Evolutionary conservation across 2,329 filamentous ascomycete genomes (phyloP), one percentile per base, ranked within the genome.

Genomic region (Pseudonectria buxi): DNA sequence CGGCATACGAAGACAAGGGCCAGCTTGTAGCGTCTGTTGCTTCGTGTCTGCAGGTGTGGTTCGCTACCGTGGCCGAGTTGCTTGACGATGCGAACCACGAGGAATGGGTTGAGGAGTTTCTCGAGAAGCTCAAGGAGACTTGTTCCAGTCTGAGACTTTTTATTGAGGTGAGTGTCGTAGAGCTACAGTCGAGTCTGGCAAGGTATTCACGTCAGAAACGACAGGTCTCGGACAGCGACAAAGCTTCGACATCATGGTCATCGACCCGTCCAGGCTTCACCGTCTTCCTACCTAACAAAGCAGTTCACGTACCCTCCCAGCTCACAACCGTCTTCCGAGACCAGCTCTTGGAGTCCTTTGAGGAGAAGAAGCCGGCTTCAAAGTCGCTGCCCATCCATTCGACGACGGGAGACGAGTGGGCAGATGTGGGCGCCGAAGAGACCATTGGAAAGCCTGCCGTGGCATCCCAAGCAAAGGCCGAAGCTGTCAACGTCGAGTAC

Each of bases 351-450:
- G 41, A 46, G 7, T 62, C 59, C 41, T 67, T 69, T 36, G 49
- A 57, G 7, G 43, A 43, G 28, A 49, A 47, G 24, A 47, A 25
- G 28, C 33, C 30, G 39, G 35, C 10, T 25, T 32, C 9, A 26
- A 42, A 7, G 12, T 26, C 41, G 4, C 24, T 45, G 12, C 41
- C 42, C 2, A 48, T 47, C 16, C 49, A 44, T 30, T 51, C 44
- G 18, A 45, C 44, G 9, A 51, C 48, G 6, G 49, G 44, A 5
- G 67, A 70, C 22, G 67, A 67, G 39, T 71, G 69, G 67, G 66
- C 63, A 10, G 62, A 67, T 18, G 56, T 72, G 1, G 56, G 56
- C 3, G 44, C 61, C 10, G 62, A 57, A 30, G 34, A 48, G 16
- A 25, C 34, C 14, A 12, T 32, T 13, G 50, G 45, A 18, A 44